Evolutionary conservation across 2,329 filamentous ascomycete species (phyloP).

Genomic region (Balansia obtecta): DNA sequence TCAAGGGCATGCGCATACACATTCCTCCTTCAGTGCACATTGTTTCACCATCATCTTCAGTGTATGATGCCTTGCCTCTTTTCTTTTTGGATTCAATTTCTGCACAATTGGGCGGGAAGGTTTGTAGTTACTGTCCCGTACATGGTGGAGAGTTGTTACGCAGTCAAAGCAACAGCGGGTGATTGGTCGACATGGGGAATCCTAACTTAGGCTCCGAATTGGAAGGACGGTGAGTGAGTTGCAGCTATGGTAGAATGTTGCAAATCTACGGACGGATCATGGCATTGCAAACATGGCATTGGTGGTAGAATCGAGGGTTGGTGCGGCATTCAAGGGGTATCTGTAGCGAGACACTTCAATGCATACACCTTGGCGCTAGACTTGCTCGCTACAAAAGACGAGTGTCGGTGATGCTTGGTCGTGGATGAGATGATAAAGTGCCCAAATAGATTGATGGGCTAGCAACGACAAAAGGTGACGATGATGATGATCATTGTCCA

Average conservation of each 20-base stretch:
- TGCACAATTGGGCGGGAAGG: background rate
- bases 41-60: constrained; percentile 9
- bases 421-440: no score
- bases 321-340: background rate
- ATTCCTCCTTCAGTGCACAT: constrained; percentile 20
- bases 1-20: background rate
- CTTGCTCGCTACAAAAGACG: background rate
- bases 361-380: background rate
- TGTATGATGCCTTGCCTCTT: constrained; percentile 18
- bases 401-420: no score
- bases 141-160: background rate
- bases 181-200: no score
- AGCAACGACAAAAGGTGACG: no score
- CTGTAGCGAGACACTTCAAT: background rate
- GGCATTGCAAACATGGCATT: background rate
- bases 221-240: background rate
- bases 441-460: no score
- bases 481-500: no score
- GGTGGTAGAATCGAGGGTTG: background rate
- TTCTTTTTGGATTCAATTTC: constrained; percentile 1
- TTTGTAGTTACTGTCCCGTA: background rate
- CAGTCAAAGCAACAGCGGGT: no score
- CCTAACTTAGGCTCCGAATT: background rate
- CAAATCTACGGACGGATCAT: background rate
- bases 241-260: background rate